Evolutionary conservation across 2,329 filamentous ascomycete species (phyloP), one percentile per base, ranked within the genome.

Genomic region (Trichoderma sp.): DNA sequence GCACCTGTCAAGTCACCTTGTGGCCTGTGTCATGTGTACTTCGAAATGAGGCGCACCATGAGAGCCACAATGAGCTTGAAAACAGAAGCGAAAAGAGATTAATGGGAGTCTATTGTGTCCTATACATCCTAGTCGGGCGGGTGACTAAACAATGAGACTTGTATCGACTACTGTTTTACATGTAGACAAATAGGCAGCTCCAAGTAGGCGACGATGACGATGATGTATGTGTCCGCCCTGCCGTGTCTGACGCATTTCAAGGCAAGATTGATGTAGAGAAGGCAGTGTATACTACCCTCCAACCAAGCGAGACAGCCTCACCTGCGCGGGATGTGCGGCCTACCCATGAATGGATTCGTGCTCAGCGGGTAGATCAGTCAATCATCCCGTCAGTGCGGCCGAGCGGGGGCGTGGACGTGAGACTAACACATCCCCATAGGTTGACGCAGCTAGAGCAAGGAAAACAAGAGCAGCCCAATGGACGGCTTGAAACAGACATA

Each of bases 321-420:
- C 55, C 39, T 23, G 34, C 15, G 43, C 30, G 23, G 64, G 55
- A 68, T 62, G 62, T 20, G 30, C 63, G 50, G 36, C 63, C 55
- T 62, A 50, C 34, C 43, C 55, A 58, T n/a, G 43, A 30, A 30
- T 43, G 57, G 61, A 17, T 30, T 58, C 59, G 68, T 65, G 64
- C 20, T 23, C 39, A 15, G 70, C 70, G 70, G 70, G 63, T 68
- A 71, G 70, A 71, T 71, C 70, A 68, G 55, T 71, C 63, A 71
- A 65, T 58, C 63, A 57, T 32, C 55, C 55, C 32, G 50, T 55
- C 53, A 67, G 64, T 32, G 34, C 23, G 15, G 43, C 20, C 17
- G 20, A 34, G 50, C 55, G 17, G 65, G 23, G 47, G 30, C 26
- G 13, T 36, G 17, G 5, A 50, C 28, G 12, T 20, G 61, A 70